Conservation (phyloP, 768 basidiomycete species). For the Rhizopogon roseolus region DNA sequence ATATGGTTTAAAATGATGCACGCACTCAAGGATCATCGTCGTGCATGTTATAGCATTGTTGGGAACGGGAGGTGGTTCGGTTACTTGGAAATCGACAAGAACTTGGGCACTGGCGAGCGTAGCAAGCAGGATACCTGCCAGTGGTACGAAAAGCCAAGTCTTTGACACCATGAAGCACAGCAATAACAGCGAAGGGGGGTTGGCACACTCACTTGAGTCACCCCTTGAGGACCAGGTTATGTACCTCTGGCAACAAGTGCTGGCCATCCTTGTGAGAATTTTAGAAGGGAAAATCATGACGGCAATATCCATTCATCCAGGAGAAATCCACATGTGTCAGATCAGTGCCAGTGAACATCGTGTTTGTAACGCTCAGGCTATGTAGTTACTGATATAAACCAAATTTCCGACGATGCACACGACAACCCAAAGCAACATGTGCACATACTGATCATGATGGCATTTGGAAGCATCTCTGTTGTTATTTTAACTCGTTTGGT, state of each 20-base stretch:
- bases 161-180: slow-evolving; percentile 15
- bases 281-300: too few relatives aligned
- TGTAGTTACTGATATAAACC: too few relatives aligned
- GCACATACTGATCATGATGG: too few relatives aligned
- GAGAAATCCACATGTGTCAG: too few relatives aligned
- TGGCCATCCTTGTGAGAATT: background rate
- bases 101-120: slow-evolving; percentile 18
- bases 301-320: too few relatives aligned
- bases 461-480: too few relatives aligned
- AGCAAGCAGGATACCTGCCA: slow-evolving; percentile 9
- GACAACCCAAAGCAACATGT: too few relatives aligned
- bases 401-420: too few relatives aligned
- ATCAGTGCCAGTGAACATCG: too few relatives aligned
- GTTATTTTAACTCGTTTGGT: too few relatives aligned
- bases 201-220: background rate
- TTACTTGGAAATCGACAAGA: slow-evolving; percentile 64
- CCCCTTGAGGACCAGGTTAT: background rate
- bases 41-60: slow-evolving; percentile 57
- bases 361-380: too few relatives aligned
- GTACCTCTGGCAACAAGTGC: background rate
- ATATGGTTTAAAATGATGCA: slow-evolving; percentile 3
- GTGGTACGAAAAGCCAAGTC: slow-evolving; percentile 7
- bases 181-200: background rate
- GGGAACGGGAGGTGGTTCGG: slow-evolving; percentile 70
- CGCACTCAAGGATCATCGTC: slow-evolving; percentile 57